Percentiles rank a stretch among this genome's conserved stretches.
Evolutionary conservation across 495 filamentous ascomycete species (phyloP).

Genomic region (Penicillium goetzii): DNA sequence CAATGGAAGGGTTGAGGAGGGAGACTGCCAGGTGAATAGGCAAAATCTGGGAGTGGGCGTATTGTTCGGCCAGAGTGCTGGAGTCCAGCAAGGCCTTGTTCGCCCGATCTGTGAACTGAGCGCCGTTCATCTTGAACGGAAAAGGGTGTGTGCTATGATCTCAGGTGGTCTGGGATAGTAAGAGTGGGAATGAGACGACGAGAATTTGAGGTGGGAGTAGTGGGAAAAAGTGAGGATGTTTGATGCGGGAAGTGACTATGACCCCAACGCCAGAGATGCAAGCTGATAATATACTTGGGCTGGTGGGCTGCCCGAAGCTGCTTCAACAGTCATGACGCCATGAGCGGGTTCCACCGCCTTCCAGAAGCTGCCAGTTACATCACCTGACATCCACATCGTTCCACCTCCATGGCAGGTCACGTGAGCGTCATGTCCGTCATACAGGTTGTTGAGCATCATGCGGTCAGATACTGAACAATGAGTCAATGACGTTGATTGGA

Average conservation of each 20-base stretch:
- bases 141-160: conserved; percentile 9
- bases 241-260: conserved; percentile 6
- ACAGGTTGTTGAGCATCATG: not conserved
- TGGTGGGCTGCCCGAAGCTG: conserved; percentile 27
- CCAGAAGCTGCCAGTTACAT: conserved; percentile 35
- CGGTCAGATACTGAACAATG: not conserved
- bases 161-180: conserved; percentile 16
- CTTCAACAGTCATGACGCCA: conserved; percentile 39
- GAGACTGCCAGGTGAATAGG: conserved; percentile 88
- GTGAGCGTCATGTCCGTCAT: not conserved
- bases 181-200: conserved; percentile 5
- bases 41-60: conserved; percentile 85
- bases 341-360: conserved; percentile 46
- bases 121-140: conserved; percentile 47
- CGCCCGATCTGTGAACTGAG: conserved; percentile 87
- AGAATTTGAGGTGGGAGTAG: not conserved
- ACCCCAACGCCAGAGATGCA: not conserved
- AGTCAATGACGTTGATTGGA: not conserved
- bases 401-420: not conserved
- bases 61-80: conserved; percentile 78
- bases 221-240: not conserved
- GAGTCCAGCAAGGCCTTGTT: conserved; percentile 86
- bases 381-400: not conserved
- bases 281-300: conserved; percentile 38
- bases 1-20: conserved; percentile 80